Evolutionary conservation across 2,329 filamentous ascomycete genomes (phyloP).

Genomic region (Pseudocercospora fijiensis): DNA sequence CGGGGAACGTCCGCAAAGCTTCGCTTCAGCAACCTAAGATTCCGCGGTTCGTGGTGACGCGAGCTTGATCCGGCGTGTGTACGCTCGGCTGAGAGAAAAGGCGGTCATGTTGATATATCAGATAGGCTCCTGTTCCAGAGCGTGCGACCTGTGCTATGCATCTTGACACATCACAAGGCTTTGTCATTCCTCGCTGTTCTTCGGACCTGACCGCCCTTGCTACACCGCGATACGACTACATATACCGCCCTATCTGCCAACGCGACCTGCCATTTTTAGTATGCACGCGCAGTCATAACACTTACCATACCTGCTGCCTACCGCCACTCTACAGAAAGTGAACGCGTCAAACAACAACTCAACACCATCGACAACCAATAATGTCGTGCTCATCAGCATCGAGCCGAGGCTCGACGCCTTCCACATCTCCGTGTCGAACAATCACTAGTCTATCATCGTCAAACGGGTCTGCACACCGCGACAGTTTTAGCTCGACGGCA

Average conservation of each 20-base stretch:
- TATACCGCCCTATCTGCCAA: slow-evolving; percentile 12
- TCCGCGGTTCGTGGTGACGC: slow-evolving; percentile 12
- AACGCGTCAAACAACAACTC: slow-evolving; percentile 2
- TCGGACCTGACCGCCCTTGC: slow-evolving; percentile 10
- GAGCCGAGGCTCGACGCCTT: slow-evolving; percentile 15
- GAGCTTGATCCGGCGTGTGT: slow-evolving; percentile 9
- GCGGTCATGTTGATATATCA: slow-evolving; percentile 19
- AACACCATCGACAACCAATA: background rate
- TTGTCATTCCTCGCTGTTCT: slow-evolving; percentile 15
- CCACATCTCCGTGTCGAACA: slow-evolving; percentile 20
- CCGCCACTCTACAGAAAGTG: background rate
- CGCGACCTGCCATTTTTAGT: slow-evolving; percentile 16
- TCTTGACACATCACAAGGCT: slow-evolving; percentile 15
- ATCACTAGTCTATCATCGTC: slow-evolving; percentile 22
- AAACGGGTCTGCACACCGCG: slow-evolving; percentile 16
- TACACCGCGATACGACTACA: slow-evolving; percentile 11
- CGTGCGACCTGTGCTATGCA: slow-evolving; percentile 7
- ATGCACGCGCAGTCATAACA: slow-evolving; percentile 15
- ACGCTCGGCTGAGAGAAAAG: slow-evolving; percentile 6
- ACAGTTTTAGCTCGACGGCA: slow-evolving; percentile 17
- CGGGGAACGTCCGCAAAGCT: slow-evolving; percentile 7
- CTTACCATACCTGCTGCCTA: slow-evolving; percentile 15
- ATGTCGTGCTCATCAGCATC: slow-evolving; percentile 20
- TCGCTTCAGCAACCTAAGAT: background rate
- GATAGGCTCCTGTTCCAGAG: slow-evolving; percentile 14